Base-by-base conservation (phyloP, 2,329 filamentous ascomycete genomes). In the Cladophialophora carrionii region DNA sequence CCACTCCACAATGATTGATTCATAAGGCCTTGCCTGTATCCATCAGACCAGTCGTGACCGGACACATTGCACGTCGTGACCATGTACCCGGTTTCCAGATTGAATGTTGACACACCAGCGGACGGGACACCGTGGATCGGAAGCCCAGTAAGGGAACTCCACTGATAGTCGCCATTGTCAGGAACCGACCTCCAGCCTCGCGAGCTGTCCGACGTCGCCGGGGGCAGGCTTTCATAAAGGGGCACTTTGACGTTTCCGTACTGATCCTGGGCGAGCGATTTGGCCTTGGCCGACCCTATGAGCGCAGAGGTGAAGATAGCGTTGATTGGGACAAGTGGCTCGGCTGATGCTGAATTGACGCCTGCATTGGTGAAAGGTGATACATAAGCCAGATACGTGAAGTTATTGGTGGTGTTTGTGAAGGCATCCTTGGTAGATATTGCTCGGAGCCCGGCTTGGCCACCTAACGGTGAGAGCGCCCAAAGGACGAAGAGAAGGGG, bases 11-110 rank as follows among this genome's bases (percentile, higher is more conserved):
- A 41, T 4, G 14, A 12, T 34, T 34, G 46, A 9, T 60, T 32
- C 48, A 34, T 31, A 17, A 60, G 57, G 17, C 57, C 53, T 34
- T 60, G 57, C 37, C 46, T 41, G 48, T 53, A 53, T 5, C 0
- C 48, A n/a, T 52, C 29, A 17, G 48, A 26, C 57, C 57, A 60
- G 1, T 37, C 31, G 20, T 60, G 46, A 31, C 57, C 57, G 3
- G 57, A 53, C 32, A 43, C 48, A 29, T 60, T 60, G 46, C 57
- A 60, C 29, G 46, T 52, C 17, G 57, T 43, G 7, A 60, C 48
- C 57, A 60, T 60, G n/a, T 60, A 60, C 1, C 57, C 57, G 32
- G 57, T 60, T 29, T 60, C 32, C 46, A 60, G 52, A 5, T 41
- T 41, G 20, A 60, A 60, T 2, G 7, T 41, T 8, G 57, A 60